phyloP scores from a whole-genome alignment of 352 stramenopile species.

The Globisporangium nunn region DNA sequence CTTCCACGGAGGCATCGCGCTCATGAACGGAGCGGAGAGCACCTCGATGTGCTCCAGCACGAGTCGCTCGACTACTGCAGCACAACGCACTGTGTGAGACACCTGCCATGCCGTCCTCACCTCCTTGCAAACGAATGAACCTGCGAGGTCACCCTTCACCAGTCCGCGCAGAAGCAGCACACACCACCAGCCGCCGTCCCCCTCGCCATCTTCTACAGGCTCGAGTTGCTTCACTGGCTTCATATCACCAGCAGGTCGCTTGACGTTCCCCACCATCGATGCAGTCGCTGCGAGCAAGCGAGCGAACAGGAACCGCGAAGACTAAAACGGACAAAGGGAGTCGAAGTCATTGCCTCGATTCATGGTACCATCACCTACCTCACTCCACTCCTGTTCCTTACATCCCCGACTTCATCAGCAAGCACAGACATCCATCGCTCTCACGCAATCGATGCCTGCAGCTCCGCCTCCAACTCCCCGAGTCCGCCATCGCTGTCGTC shows the following conservation, averaged over 20 bases:
- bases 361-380: no score
- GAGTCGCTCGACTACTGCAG: constrained; percentile 20
- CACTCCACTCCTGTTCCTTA: no score
- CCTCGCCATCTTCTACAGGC: constrained; percentile 6
- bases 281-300: neutral
- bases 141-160: constrained; percentile 8
- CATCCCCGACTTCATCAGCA: no score
- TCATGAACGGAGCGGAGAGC: constrained; percentile 46
- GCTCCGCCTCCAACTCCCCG: constrained; percentile 34
- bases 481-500: constrained; percentile 41
- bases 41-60: constrained; percentile 40
- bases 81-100: neutral
- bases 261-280: constrained; percentile 5
- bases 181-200: constrained; percentile 11
- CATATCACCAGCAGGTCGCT: neutral
- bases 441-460: constrained; percentile 15
- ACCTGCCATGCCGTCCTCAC: no score
- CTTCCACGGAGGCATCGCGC: constrained; percentile 42
- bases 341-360: no score
- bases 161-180: constrained; percentile 11
- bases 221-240: neutral
- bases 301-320: no score
- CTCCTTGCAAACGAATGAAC: neutral
- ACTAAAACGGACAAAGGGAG: no score
- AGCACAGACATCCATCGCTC: no score